These are phyloP conservation scores for Pythium diclinum DNA, from an alignment of 352 stramenopile genomes.

Conservation along the genomic window DNA sequence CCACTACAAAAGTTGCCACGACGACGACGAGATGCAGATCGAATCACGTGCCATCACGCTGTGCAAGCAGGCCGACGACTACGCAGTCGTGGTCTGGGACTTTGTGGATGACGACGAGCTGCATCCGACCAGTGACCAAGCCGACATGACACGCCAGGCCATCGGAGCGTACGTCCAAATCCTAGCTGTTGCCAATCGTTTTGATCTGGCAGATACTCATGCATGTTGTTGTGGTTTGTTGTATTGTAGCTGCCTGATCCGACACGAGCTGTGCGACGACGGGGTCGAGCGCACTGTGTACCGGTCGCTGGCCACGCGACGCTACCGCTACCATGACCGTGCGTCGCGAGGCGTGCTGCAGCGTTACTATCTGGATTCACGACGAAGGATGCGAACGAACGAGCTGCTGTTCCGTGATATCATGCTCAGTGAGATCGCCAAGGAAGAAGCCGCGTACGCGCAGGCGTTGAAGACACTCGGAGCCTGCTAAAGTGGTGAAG, in stretches of 20 bases:
- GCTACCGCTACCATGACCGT: conserved; percentile 13
- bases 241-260: conserved; percentile 14
- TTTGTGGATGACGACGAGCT: conserved; percentile 32
- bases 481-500: neutral
- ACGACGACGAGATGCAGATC: conserved; percentile 21
- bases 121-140: conserved; percentile 18
- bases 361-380: conserved; percentile 9
- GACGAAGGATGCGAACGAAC: conserved; percentile 9
- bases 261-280: conserved; percentile 11
- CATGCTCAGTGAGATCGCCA: conserved; percentile 1
- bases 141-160: conserved; percentile 25
- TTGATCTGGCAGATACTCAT: neutral
- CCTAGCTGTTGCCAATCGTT: neutral
- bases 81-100: conserved; percentile 32
- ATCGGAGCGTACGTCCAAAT: conserved; percentile 9
- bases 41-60: conserved; percentile 26
- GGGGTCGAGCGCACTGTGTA: conserved; percentile 10
- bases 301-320: conserved; percentile 10
- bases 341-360: conserved; percentile 2
- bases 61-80: conserved; percentile 28
- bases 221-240: neutral
- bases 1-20: conserved; percentile 8
- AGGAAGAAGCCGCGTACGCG: neutral
- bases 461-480: neutral
- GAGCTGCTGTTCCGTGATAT: conserved; percentile 14